A percentile compares a stretch with the other conserved stretches of the same genome.
These are phyloP conservation scores for Hypholoma fasciculare DNA, from an alignment of 768 basidiomycete species.

Conservation along the genomic window DNA sequence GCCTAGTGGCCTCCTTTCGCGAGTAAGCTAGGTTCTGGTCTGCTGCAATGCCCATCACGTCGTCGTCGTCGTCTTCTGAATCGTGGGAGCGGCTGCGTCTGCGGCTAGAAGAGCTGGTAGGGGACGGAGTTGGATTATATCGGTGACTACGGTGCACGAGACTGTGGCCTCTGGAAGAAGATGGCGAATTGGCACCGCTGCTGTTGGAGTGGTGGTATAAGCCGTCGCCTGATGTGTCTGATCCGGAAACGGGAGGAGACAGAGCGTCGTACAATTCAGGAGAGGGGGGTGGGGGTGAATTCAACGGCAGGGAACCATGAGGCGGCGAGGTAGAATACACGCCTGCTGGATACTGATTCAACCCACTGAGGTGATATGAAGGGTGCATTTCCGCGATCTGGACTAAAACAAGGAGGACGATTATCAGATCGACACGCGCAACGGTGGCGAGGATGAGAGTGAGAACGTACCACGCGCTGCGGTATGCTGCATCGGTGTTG, in stretches of 20 bases:
- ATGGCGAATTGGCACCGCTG: constrained; percentile 75
- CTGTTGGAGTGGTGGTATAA: constrained; percentile 79
- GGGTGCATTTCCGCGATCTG: constrained; percentile 62
- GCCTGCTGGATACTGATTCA: constrained; percentile 62
- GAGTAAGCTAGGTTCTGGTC: constrained; percentile 70
- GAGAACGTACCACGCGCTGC: constrained; percentile 69
- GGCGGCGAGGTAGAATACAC: constrained; percentile 63
- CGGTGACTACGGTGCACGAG: constrained; percentile 75
- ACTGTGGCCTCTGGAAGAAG: constrained; percentile 73
- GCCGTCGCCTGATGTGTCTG: constrained; percentile 86
- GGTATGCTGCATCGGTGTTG: constrained; percentile 44
- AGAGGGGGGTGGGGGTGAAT: constrained; percentile 75
- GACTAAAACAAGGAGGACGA: constrained; percentile 52
- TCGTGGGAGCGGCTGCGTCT: constrained; percentile 74
- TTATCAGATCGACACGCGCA: constrained; percentile 63
- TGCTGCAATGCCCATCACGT: constrained; percentile 51
- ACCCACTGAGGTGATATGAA: constrained; percentile 43
- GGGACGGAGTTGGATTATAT: constrained; percentile 83
- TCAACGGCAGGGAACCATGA: constrained; percentile 67
- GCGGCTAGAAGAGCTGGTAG: constrained; percentile 71
- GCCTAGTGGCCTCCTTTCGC: constrained; percentile 81
- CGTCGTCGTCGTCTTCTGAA: constrained; percentile 74
- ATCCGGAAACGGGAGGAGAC: constrained; percentile 85
- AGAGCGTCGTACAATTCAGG: constrained; percentile 83
- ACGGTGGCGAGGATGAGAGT: constrained; percentile 35